phyloP scores from a whole-genome alignment of 148 eudicot genomes.

The Amaranthus palmeri region DNA sequence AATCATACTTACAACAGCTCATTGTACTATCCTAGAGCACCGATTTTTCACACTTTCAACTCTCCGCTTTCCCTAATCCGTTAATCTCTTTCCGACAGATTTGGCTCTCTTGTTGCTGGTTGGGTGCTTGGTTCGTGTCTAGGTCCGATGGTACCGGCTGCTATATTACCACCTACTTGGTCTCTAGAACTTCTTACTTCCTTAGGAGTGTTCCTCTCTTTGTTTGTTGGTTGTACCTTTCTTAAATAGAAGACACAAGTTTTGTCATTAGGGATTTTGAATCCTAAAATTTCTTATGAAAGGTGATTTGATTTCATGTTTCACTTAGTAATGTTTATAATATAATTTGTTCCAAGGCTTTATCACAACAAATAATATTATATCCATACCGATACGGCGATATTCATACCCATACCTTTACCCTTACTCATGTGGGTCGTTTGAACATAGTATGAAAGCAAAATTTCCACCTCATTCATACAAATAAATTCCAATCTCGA shows the following conservation, averaged over 20 bases:
- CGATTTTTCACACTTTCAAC: background rate
- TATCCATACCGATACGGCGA: no score
- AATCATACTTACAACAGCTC: background rate
- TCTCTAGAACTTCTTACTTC: slow-evolving; percentile 85
- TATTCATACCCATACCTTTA: no score
- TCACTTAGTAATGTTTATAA: background rate
- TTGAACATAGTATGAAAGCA: no score
- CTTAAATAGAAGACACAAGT: slow-evolving; percentile 44
- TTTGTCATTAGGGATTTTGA: background rate
- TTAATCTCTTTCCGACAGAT: slow-evolving; percentile 34
- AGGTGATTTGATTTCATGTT: slow-evolving; percentile 8
- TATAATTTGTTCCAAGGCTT: background rate
- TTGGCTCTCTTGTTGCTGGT: slow-evolving; percentile 82
- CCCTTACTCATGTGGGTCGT: no score
- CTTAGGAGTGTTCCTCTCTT: slow-evolving; percentile 49
- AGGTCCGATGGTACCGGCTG: slow-evolving; percentile 70
- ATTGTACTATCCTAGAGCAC: background rate
- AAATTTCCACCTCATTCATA: no score
- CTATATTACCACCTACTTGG: slow-evolving; percentile 67
- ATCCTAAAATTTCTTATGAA: background rate
- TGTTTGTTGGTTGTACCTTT: slow-evolving; percentile 87
- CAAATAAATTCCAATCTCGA: no score
- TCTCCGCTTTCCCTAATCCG: background rate
- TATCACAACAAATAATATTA: no score
- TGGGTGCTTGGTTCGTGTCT: slow-evolving; percentile 78